Conservation (phyloP, 2,329 filamentous ascomycete species). For the Diaporthe capsici region DNA sequence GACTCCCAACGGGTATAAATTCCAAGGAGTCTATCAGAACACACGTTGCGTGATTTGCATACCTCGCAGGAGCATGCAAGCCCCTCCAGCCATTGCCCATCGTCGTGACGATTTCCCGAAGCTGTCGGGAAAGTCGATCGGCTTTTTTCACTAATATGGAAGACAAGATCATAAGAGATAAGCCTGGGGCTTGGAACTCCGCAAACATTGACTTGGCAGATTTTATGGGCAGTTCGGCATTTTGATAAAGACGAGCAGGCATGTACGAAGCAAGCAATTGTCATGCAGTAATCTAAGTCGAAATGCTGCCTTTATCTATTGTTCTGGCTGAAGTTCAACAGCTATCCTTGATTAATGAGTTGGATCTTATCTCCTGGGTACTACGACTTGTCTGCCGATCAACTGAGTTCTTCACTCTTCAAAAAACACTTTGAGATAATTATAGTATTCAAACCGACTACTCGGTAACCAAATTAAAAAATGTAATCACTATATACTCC, state of each 20-base stretch:
- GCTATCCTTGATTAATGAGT: too few species aligned
- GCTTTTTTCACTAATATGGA: not conserved
- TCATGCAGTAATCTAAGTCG: too few species aligned
- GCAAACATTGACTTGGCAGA: not conserved
- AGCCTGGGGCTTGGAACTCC: not conserved
- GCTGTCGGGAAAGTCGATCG: not conserved
- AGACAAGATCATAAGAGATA: not conserved
- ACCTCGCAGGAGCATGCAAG: not conserved
- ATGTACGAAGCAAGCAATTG: not conserved
- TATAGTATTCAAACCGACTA: too few species aligned
- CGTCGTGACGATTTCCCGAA: not conserved
- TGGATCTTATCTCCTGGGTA: too few species aligned
- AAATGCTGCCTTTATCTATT: too few species aligned
- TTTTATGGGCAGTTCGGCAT: not conserved
- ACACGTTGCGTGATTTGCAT: not conserved
- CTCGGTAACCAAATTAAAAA: fast-evolving
- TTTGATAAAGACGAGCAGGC: not conserved
- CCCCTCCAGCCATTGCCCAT: not conserved
- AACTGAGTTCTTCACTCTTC: too few species aligned
- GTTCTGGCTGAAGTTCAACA: too few species aligned
- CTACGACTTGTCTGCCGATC: too few species aligned
- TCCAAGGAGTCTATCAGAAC: not conserved
- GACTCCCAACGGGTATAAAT: not conserved
- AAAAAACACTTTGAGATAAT: too few species aligned
- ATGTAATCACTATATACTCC: too few species aligned